Base-by-base conservation (phyloP, 805 yeast genomes). In the Candida hispaniensis region DNA sequence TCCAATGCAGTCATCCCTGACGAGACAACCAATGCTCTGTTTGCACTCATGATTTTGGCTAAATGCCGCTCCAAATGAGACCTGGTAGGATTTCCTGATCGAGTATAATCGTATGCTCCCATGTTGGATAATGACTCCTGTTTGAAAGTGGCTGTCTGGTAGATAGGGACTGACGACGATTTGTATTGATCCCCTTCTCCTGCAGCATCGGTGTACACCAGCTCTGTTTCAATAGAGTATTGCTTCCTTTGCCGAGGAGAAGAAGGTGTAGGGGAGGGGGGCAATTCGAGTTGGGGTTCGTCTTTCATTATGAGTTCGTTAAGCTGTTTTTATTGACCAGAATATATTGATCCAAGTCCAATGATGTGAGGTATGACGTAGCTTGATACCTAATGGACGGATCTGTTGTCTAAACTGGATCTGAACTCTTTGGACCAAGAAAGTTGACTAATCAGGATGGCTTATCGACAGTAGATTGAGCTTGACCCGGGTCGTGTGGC, bases 71-170 rank as follows among this genome's bases (percentile, higher is more conserved):
- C 94, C 41, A 85, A 59, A 24, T 71, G 70, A 0, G 88, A 71
- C 55, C 97, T 67, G 1, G 96, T 82, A 14, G 97, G 97, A 59
- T 86, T 86, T 3, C 97, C 96, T 9, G 93, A 78, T 47, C 97
- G 67, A 1, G 96, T 82, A 58, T 81, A 81, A 53, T 78, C 88
- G 52, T 75, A 82, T 47, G 75, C 78, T 2, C 93, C 88, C 76
- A 79, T 71, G 47, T 78, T 74, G 23, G 71, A 63, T 42, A 81
- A 60, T 1, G 80, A 70, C 27, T 66, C 67, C 55, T 81, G 91
- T 58, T 83, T 85, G 64, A 86, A 86, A 5, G 97, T 86, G n/a
- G 97, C 94, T 1, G 91, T 73, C 55, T 82, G 93, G 59, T 86
- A 86, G 24, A 86, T 64, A 4, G 97, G 96, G 7, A 93, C 82